A percentile compares a stretch with the other conserved stretches of the same genome.
These are phyloP conservation scores for Penicillium sp. DNA, from an alignment of 2,329 filamentous ascomycete species.

Conservation along the genomic window DNA sequence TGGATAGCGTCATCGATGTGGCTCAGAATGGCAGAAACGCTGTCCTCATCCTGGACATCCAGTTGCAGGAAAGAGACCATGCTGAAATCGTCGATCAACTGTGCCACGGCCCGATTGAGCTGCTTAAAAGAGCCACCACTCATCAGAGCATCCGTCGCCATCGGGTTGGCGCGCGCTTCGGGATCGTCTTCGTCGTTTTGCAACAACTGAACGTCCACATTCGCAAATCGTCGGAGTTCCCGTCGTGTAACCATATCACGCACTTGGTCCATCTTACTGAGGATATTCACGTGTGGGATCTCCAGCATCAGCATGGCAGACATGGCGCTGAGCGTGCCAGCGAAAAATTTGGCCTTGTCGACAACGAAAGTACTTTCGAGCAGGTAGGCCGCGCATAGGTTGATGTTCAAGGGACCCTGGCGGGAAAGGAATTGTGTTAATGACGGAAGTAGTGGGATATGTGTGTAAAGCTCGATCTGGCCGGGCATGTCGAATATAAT, in stretches of 20 bases:
- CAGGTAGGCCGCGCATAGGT: constrained; percentile 88
- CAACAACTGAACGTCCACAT: constrained; percentile 77
- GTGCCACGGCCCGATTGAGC: constrained; percentile 83
- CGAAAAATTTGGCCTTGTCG: constrained; percentile 95
- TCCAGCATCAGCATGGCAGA: constrained; percentile 99
- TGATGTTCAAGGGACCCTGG: constrained; percentile 78
- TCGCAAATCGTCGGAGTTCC: constrained; percentile 85
- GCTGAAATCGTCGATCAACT: constrained; percentile 93
- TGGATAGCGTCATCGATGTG: constrained; percentile 94
- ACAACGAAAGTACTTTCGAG: constrained; percentile 95
- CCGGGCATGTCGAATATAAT: constrained; percentile 99
- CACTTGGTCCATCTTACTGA: constrained; percentile 97
- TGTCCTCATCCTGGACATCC: constrained; percentile 88
- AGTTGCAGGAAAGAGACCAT: constrained; percentile 95
- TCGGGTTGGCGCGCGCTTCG: constrained; percentile 59
- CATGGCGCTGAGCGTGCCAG: constrained; percentile 94
- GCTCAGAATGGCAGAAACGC: constrained; percentile 77
- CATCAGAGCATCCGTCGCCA: constrained; percentile 69
- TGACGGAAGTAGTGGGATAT: constrained; percentile 85
- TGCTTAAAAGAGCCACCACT: constrained; percentile 76
- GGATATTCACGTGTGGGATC: constrained; percentile 90
- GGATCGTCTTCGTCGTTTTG: constrained; percentile 62
- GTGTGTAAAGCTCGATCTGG: constrained; percentile 97
- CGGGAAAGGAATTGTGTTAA: constrained; percentile 79
- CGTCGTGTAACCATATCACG: constrained; percentile 84